Evolutionary conservation across 2,329 filamentous ascomycete genomes (phyloP).

Genomic region (Didymella exigua): DNA sequence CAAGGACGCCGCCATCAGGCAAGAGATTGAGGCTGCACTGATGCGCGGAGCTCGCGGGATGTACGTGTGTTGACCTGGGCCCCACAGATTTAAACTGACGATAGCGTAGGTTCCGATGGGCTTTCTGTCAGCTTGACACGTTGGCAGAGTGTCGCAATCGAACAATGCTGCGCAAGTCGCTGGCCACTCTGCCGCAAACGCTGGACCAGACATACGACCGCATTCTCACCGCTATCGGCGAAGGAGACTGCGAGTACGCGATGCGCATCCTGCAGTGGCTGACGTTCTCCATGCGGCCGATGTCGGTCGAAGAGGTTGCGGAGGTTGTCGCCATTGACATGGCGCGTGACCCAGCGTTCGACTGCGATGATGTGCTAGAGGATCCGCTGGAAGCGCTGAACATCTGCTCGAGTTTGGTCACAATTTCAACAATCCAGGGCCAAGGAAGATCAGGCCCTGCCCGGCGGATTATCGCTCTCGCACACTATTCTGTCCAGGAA

Average conservation of each 20-base stretch:
- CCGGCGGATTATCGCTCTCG: constrained; percentile 23
- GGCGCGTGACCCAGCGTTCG: constrained; percentile 33
- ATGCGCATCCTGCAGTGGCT: constrained; percentile 35
- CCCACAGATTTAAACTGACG: constrained; percentile 6
- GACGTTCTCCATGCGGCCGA: constrained; percentile 27
- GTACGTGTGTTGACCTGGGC: constrained; percentile 20
- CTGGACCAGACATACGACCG: constrained; percentile 38
- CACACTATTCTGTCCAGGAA: constrained; percentile 46
- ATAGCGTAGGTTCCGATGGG: constrained; percentile 36
- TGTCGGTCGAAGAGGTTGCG: constrained; percentile 28
- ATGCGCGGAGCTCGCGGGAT: constrained; percentile 34
- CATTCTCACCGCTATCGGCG: constrained; percentile 28
- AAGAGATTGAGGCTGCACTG: constrained; percentile 41
- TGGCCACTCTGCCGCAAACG: constrained; percentile 28
- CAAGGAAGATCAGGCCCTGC: background rate
- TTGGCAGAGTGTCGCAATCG: constrained; percentile 26
- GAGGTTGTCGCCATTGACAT: constrained; percentile 38
- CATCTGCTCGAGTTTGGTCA: constrained; percentile 44
- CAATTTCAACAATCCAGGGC: constrained; percentile 16
- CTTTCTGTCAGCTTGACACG: constrained; percentile 31
- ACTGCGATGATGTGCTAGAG: constrained; percentile 42
- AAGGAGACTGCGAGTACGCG: constrained; percentile 23
- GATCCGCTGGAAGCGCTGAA: constrained; percentile 41
- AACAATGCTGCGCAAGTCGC: no score
- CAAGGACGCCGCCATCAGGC: constrained; percentile 28